A percentile compares a stretch with the other conserved stretches of the same genome.
Conservation (phyloP, 176 grass and related monocot genomes). For the Triticum urartu region DNA sequence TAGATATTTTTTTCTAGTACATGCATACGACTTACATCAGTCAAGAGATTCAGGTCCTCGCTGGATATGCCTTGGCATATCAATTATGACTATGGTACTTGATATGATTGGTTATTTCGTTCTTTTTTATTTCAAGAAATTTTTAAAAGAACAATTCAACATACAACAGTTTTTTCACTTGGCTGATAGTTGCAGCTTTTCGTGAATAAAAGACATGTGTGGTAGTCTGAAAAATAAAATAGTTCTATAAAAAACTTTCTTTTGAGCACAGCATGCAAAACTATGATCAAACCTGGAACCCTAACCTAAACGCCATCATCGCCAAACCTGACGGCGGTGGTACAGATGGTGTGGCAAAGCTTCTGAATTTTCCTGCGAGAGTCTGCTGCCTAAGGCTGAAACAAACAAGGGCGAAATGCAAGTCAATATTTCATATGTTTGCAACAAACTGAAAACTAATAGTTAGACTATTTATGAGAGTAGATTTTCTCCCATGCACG, state of each 20-base stretch:
- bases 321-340: background rate
- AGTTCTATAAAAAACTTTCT: background rate
- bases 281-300: no score
- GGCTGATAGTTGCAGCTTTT: background rate
- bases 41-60: background rate
- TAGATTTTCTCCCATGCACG: no score
- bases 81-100: background rate
- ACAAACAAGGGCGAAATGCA: no score
- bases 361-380: no score
- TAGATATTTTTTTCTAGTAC: background rate
- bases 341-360: no score
- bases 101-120: background rate
- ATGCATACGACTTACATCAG: background rate
- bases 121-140: background rate
- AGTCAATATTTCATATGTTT: no score
- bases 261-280: background rate
- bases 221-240: background rate
- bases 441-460: no score
- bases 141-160: background rate
- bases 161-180: background rate
- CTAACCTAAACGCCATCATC: background rate
- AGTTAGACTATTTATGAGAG: no score
- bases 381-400: no score
- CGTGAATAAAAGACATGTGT: background rate
- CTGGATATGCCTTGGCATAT: background rate